Evolutionary conservation across 1,284 basidiomycete genomes (phyloP).

Genomic region (Ganoderma resinaceum): DNA sequence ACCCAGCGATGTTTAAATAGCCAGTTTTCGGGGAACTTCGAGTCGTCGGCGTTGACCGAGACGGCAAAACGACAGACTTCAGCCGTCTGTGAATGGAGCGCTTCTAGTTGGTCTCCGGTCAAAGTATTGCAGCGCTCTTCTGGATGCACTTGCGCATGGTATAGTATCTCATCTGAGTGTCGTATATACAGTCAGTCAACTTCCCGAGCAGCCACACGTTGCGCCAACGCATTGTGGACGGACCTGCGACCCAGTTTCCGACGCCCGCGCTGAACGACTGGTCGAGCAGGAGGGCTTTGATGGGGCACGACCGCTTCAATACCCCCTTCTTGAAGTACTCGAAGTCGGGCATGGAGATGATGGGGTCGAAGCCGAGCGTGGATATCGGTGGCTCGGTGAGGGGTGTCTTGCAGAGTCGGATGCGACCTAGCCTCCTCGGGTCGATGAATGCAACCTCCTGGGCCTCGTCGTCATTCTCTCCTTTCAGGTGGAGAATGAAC

Average conservation of each 20-base stretch:
- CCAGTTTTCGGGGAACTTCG: conserved; percentile 76
- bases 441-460: conserved; percentile 70
- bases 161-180: conserved; percentile 79
- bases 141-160: conserved; percentile 81
- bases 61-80: conserved; percentile 73
- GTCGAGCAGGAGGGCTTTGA: conserved; percentile 83
- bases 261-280: conserved; percentile 85
- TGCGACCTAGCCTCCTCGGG: conserved; percentile 75
- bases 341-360: conserved; percentile 73
- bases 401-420: conserved; percentile 69
- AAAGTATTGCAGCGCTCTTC: conserved; percentile 72
- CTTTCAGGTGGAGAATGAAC: conserved; percentile 68
- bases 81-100: conserved; percentile 63
- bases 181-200: background rate
- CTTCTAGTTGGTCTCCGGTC: conserved; percentile 54
- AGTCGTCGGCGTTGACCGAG: conserved; percentile 75
- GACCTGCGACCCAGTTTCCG: conserved; percentile 87
- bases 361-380: conserved; percentile 80
- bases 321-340: conserved; percentile 62
- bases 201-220: too few relatives aligned
- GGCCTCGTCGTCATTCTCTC: conserved; percentile 37
- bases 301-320: conserved; percentile 68
- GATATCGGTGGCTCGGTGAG: conserved; percentile 73
- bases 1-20: conserved; percentile 79
- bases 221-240: background rate